A percentile compares a stretch with the other conserved stretches of the same genome.
Conservation (phyloP, 495 filamentous ascomycete genomes). For the Penicillium steckii region DNA sequence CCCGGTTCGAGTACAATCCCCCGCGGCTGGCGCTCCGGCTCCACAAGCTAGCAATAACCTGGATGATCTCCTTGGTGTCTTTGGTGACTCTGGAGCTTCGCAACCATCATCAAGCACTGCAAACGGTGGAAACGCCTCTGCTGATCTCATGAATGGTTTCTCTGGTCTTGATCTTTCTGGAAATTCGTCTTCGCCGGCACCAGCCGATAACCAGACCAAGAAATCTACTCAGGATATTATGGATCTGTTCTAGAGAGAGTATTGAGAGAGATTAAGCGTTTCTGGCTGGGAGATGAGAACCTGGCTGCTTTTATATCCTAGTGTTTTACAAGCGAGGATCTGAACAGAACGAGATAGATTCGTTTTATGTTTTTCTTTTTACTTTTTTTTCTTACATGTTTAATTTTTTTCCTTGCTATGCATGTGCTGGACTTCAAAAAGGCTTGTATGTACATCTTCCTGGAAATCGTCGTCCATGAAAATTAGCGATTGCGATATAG, state of each 20-base stretch:
- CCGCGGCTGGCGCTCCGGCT: slow-evolving; percentile 46
- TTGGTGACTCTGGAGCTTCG: slow-evolving; percentile 45
- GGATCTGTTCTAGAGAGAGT: slow-evolving; percentile 70
- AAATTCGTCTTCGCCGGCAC: slow-evolving; percentile 13
- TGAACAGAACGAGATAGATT: slow-evolving; percentile 33
- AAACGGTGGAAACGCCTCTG: slow-evolving; percentile 33
- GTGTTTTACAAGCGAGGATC: slow-evolving; percentile 29
- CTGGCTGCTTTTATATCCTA: slow-evolving; percentile 22
- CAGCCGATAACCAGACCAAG: slow-evolving; percentile 37
- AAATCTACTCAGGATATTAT: slow-evolving; percentile 86
- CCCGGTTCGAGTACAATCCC: slow-evolving; percentile 74
- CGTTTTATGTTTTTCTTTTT: slow-evolving; percentile 10
- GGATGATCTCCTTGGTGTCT: slow-evolving; percentile 89
- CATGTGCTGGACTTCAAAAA: slow-evolving; percentile 14
- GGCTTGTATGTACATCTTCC: slow-evolving; percentile 21
- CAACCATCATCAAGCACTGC: slow-evolving; percentile 31
- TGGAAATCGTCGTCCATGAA: slow-evolving; percentile 4
- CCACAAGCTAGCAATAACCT: slow-evolving; percentile 58
- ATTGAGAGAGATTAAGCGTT: slow-evolving; percentile 12
- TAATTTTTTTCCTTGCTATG: slow-evolving; percentile 17
- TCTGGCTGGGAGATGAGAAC: slow-evolving; percentile 1
- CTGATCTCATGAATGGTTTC: slow-evolving; percentile 82
- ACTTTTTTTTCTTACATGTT: slow-evolving; percentile 20
- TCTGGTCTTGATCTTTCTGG: slow-evolving; percentile 73
- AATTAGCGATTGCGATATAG: slow-evolving; percentile 11